Percentiles rank a stretch among this genome's conserved stretches.
These are phyloP conservation scores for cucumber (Cucumis sativus) DNA, from an alignment of 306 rosid genomes.

Conservation along the genomic window DNA sequence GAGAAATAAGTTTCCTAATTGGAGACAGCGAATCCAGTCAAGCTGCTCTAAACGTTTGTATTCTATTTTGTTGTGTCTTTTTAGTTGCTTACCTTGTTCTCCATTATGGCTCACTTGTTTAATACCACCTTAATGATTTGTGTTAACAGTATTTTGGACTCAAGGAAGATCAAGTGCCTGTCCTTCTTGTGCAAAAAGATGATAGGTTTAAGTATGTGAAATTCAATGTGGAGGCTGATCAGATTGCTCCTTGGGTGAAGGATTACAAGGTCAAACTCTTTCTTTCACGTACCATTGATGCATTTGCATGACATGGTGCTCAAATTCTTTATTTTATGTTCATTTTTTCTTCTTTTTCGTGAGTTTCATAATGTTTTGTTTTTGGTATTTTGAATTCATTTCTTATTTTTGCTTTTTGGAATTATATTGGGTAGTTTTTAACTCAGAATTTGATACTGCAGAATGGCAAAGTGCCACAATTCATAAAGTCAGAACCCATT, in stretches of 20 bases:
- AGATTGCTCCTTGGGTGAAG: slow-evolving; percentile 67
- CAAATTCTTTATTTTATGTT: not conserved
- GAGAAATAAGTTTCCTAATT: slow-evolving; percentile 55
- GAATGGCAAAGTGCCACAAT: slow-evolving; percentile 60
- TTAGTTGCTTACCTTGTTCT: not conserved
- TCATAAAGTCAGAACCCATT: slow-evolving; percentile 61
- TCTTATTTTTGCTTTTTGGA: not conserved
- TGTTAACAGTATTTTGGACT: slow-evolving; percentile 72
- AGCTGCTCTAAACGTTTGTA: slow-evolving; percentile 77
- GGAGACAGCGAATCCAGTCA: slow-evolving; percentile 65
- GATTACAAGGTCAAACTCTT: slow-evolving; percentile 55
- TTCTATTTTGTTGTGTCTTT: not conserved
- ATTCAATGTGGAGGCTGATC: slow-evolving; percentile 47
- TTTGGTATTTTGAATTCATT: not conserved
- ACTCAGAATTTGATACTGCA: slow-evolving; percentile 21
- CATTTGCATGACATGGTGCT: not conserved
- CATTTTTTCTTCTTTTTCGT: not conserved
- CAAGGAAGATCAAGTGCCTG: slow-evolving; percentile 69
- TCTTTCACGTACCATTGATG: not conserved
- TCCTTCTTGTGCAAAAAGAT: slow-evolving; percentile 51
- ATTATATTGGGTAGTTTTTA: not conserved
- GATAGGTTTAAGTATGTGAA: slow-evolving; percentile 66
- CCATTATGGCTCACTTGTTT: slow-evolving; percentile 7
- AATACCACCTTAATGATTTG: slow-evolving; percentile 7
- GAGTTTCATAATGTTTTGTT: not conserved